Conservation (phyloP, 1,139 yeast genomes). For the Spencermartinsiella ligniputridi region DNA sequence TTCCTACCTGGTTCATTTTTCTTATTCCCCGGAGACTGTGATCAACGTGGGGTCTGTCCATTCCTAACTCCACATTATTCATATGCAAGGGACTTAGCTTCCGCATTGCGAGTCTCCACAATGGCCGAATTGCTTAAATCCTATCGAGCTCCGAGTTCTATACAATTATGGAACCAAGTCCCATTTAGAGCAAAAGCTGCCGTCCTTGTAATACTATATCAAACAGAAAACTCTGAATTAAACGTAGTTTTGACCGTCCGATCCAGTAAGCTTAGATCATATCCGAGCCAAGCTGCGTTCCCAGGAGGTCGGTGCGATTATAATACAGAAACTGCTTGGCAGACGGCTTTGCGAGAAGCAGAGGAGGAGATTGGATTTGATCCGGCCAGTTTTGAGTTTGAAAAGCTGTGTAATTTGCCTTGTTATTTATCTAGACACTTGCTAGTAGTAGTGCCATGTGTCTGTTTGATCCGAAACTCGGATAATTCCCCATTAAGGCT, state of each 20-base stretch:
- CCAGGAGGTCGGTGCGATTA: constrained; percentile 86
- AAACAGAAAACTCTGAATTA: constrained; percentile 61
- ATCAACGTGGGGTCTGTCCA: no score
- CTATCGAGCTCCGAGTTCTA: background rate
- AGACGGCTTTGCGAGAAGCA: constrained; percentile 73
- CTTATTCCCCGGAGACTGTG: no score
- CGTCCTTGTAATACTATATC: constrained; percentile 63
- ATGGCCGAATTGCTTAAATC: background rate
- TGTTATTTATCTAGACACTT: constrained; percentile 71
- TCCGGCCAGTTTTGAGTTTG: constrained; percentile 47
- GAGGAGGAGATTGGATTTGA: constrained; percentile 78
- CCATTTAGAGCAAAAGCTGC: constrained; percentile 60
- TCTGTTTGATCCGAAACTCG: constrained; percentile 48
- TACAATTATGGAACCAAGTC: constrained; percentile 45
- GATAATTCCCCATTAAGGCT: constrained; percentile 22
- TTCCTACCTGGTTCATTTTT: no score
- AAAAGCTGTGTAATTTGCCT: constrained; percentile 56
- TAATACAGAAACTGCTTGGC: constrained; percentile 62
- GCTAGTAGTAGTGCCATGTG: constrained; percentile 73
- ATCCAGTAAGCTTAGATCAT: constrained; percentile 58
- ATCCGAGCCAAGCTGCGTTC: constrained; percentile 83
- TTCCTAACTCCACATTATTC: no score
- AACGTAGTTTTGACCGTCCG: constrained; percentile 71
- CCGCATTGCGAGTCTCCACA: no score
- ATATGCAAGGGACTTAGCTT: no score